phyloP scores from a whole-genome alignment of 805 yeast species.

The Myxozyma melibiosi region DNA sequence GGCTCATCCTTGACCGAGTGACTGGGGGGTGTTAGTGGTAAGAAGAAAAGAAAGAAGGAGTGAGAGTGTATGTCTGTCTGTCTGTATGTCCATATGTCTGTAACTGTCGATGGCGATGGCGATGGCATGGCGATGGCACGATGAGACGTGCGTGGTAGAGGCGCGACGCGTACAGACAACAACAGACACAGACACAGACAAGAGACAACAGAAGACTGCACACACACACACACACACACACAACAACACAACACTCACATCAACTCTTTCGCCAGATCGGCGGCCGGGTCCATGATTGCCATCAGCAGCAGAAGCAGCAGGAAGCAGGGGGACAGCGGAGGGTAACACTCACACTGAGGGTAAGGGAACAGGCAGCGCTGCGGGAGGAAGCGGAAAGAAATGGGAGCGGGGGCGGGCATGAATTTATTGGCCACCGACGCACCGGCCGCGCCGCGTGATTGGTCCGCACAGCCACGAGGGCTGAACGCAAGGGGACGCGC shows the following conservation, averaged over 20 bases:
- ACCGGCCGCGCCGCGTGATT: constrained; percentile 12
- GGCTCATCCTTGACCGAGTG: constrained; percentile 9
- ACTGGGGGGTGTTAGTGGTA: background rate
- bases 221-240: no score
- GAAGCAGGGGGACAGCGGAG: background rate
- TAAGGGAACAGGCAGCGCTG: constrained; percentile 6
- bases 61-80: no score
- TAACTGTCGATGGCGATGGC: no score
- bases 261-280: constrained; percentile 8
- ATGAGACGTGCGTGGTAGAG: background rate
- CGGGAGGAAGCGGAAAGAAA: constrained; percentile 22
- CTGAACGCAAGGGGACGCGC: constrained; percentile 11
- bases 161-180: background rate
- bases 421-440: constrained; percentile 14
- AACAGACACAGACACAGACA: background rate
- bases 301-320: background rate
- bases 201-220: no score
- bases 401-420: constrained; percentile 15
- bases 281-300: constrained; percentile 25
- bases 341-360: constrained; percentile 10
- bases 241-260: constrained; percentile 7
- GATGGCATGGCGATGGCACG: background rate
- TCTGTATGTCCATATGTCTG: no score
- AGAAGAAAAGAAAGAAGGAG: background rate
- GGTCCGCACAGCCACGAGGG: constrained; percentile 9